phyloP scores from a whole-genome alignment of 2,329 filamentous ascomycete genomes.

The Aspergillus hiratsukae region DNA sequence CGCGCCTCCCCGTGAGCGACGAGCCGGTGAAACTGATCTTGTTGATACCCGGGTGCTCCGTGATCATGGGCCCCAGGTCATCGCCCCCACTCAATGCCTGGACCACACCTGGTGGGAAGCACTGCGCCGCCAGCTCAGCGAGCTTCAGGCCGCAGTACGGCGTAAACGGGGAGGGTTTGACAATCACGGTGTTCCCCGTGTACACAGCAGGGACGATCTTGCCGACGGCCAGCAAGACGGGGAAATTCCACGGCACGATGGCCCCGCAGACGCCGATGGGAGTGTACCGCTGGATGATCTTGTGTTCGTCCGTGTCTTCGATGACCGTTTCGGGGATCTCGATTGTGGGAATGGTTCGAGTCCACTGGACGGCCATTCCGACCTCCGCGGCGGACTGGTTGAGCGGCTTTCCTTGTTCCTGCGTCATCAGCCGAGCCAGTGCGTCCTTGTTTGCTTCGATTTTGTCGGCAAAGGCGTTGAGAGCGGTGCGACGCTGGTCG shows the following conservation, averaged over 20 bases:
- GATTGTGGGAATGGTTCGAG: slow-evolving; percentile 18
- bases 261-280: slow-evolving; percentile 45
- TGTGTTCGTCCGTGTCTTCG: slow-evolving; percentile 42
- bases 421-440: slow-evolving; percentile 37
- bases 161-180: slow-evolving; percentile 49
- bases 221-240: slow-evolving; percentile 39
- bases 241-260: slow-evolving; percentile 60
- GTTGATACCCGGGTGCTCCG: slow-evolving; percentile 50
- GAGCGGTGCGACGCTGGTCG: slow-evolving; percentile 29
- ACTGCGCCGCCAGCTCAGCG: slow-evolving; percentile 45
- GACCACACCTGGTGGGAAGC: slow-evolving; percentile 54
- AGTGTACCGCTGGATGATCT: slow-evolving; percentile 32
- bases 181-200: slow-evolving; percentile 53
- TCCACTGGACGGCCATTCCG: slow-evolving; percentile 19
- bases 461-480: slow-evolving; percentile 30
- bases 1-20: slow-evolving; percentile 46
- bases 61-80: slow-evolving; percentile 51
- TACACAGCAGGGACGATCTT: slow-evolving; percentile 50
- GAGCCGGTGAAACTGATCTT: slow-evolving; percentile 60
- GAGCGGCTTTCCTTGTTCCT: slow-evolving; percentile 41
- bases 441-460: slow-evolving; percentile 33
- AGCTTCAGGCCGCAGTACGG: slow-evolving; percentile 54
- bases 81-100: slow-evolving; percentile 54
- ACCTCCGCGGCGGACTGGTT: slow-evolving; percentile 25
- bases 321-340: slow-evolving; percentile 46